Evolutionary conservation across 2,329 filamentous ascomycete genomes (phyloP), one percentile per base, ranked within the genome.

Genomic region (Hypoxylon sp.): DNA sequence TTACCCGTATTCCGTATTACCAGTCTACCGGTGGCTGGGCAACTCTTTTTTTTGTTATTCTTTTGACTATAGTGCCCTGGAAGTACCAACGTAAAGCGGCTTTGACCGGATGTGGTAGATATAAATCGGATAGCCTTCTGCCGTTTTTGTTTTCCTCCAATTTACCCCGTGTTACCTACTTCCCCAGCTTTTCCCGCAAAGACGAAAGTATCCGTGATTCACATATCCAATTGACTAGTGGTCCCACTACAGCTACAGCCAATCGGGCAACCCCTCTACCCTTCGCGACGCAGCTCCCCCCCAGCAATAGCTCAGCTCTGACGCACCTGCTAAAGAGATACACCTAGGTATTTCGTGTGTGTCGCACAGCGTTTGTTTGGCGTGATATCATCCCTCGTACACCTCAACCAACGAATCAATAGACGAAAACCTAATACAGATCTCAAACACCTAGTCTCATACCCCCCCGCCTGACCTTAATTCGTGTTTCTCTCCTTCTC

Each of bases 301-400:
- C 53, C 33, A 44, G 48, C 55, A 64, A 58, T 48, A 37, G 35
- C 22, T 53, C 57, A 66, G 57, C 63, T 55, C 47, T 58, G 44
- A 44, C 14, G 14, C 39, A 44, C 39, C n/a, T 19, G n/a, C 39
- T 35, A 33, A 26, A 35, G 26, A 50, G 26, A 22, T 22, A 48
- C 48, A 48, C 48, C n/a, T 19, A 35, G 19, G 19, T 22, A 22
- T 22, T 17, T 10, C 35, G 24, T n/a, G 14, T 35, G 29, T 39
- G 51, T 60, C 46, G 52, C 52, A 57, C 29, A 14, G 50, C 56
- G 11, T 59, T 52, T 35, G 35, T 13, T 13, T 50, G 37, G 39
- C 52, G 57, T 66, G 63, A 66, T 58, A 62, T 62, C 63, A 66
- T 59, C 50, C 51, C 31, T 63, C 13, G 52, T 26, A 10, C 24